Evolutionary conservation across 805 yeast species (phyloP), one percentile per base, ranked within the genome.

Genomic region (Debaryomyces castellii): DNA sequence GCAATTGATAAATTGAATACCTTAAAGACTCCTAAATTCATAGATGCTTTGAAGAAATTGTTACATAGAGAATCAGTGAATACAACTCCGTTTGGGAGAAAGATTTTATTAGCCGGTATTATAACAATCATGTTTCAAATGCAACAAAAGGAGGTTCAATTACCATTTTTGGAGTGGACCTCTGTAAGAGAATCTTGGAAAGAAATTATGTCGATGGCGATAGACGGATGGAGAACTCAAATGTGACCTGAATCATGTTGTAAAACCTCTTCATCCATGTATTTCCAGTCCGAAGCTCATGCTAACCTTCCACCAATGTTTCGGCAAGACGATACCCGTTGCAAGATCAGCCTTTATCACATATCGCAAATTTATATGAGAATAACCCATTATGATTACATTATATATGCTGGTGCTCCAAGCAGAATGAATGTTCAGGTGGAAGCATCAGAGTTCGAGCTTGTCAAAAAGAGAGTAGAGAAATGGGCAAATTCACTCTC

Each of bases 341-440:
- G 68, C 44, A 63, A 62, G 41, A 53, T 59, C 40, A 46, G 58
- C 23, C 51, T 62, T 10, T 63, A 63, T 41, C 68, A 63, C 46
- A 53, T 63, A 21, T 54, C 64, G 6, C 68, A 63, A 42, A 58
- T 59, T 9, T 59, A 51, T 41, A 54, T 62, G 61, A 44, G 64
- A 34, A 60, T 63, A 10, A 54, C 60, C 10, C 67, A 63, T 41
- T 61, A 63, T 43, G 68, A 63, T 44, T 59, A 55, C 41, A 61
- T 63, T 25, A 55, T 61, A 10, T 63, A 49, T 44, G 64, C 68
- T 33, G 68, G 68, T 1, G 64, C 65, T 7, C 66, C 67, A 7
- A 58, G 61, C 30, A 40, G 67, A 39, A 62, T 61, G 65, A 86
- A 80, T 55, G 89, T 83, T 28, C 71, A 69, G 32, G 82, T 86